Percentiles rank a stretch among this genome's conserved stretches.
Conservation (phyloP, 202 grass and related monocot genomes). For the Schoenoplectus triqueter region DNA sequence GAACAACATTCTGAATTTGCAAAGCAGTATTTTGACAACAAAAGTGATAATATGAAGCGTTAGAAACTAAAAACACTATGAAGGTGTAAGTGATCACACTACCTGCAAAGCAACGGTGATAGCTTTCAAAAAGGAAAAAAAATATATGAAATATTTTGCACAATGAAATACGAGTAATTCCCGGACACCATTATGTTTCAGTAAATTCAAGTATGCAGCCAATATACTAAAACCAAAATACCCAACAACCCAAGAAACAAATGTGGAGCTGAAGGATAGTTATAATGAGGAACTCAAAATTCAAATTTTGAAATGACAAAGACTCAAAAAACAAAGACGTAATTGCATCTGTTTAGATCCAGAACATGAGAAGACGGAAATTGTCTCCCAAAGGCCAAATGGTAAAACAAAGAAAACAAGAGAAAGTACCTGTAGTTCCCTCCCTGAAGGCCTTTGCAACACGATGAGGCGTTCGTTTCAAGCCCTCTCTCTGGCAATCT, state of each 20-base stretch:
- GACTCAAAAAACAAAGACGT: not conserved
- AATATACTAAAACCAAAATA: not conserved
- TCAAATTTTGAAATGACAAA: not conserved
- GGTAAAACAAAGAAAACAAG: not conserved
- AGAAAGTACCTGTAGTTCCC: slow-evolving; percentile 62
- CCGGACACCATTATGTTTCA: not conserved
- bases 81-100: not conserved
- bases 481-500: slow-evolving; percentile 72
- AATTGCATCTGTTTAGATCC: not conserved
- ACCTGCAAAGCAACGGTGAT: not conserved
- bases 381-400: too few relatives aligned
- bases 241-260: not conserved
- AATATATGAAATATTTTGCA: not conserved
- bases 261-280: not conserved
- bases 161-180: not conserved
- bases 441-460: slow-evolving; percentile 96
- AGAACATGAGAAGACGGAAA: not conserved
- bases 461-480: slow-evolving; percentile 77
- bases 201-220: not conserved
- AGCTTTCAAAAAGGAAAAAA: not conserved
- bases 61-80: not conserved
- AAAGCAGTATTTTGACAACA: not conserved
- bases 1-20: not conserved
- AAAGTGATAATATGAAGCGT: not conserved
- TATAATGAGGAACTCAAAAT: not conserved